Evolutionary conservation across 1,139 yeast genomes (phyloP).

Genomic region (Pichia sp.): DNA sequence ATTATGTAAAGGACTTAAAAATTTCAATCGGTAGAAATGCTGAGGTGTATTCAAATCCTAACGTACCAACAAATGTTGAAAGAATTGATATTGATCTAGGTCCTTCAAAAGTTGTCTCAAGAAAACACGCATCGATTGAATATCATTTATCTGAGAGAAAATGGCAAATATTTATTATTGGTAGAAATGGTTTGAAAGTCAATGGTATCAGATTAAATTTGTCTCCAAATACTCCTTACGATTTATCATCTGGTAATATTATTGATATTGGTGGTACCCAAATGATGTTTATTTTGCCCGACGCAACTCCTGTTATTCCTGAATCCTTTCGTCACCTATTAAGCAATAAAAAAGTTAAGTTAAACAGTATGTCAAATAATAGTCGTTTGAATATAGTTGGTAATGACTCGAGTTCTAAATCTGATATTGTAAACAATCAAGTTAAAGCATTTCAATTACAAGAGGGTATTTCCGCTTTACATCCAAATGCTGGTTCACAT

Average conservation of each 20-base stretch:
- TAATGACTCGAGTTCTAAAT: constrained; percentile 9
- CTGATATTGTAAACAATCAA: constrained; percentile 19
- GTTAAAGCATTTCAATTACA: constrained; percentile 46
- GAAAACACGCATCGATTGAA: constrained; percentile 79
- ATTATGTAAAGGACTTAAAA: constrained; percentile 74
- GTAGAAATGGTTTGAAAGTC: constrained; percentile 89
- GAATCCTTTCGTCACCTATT: constrained; percentile 42
- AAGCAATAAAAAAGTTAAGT: constrained; percentile 24
- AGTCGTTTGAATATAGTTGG: not conserved
- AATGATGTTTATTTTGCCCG: constrained; percentile 97
- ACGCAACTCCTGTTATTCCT: constrained; percentile 66
- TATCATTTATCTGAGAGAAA: constrained; percentile 68
- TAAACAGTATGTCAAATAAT: constrained; percentile 1
- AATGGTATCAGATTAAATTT: constrained; percentile 61
- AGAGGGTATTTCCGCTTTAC: constrained; percentile 10
- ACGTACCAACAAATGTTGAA: constrained; percentile 21
- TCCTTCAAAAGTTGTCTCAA: constrained; percentile 91
- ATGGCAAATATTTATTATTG: constrained; percentile 81
- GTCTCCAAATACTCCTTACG: constrained; percentile 34
- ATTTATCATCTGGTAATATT: constrained; percentile 76
- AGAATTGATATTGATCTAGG: constrained; percentile 82
- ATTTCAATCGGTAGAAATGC: constrained; percentile 84
- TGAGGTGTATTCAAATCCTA: constrained; percentile 32
- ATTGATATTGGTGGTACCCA: constrained; percentile 95
- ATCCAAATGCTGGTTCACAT: constrained; percentile 24